Conservation (phyloP, 140 eudicot species). For the Bidens hawaiensis region DNA sequence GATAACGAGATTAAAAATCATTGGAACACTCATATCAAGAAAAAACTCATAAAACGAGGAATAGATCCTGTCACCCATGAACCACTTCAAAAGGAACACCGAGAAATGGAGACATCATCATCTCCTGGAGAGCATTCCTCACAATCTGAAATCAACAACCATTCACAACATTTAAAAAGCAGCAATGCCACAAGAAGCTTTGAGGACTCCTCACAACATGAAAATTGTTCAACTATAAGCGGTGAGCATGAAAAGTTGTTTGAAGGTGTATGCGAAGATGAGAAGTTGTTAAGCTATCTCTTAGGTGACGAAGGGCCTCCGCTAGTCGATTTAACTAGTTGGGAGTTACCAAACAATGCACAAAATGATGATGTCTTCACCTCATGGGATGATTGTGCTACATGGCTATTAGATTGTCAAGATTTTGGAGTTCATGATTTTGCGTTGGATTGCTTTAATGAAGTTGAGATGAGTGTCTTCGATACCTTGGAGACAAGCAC, state of each 20-base stretch:
- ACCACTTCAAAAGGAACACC: slow-evolving; percentile 52
- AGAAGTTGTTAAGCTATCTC: slow-evolving; percentile 62
- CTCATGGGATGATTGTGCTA: slow-evolving; percentile 61
- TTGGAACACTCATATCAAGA: slow-evolving; percentile 96
- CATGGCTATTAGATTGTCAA: slow-evolving; percentile 80
- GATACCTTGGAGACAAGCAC: slow-evolving; percentile 36
- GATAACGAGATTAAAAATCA: slow-evolving; percentile 94
- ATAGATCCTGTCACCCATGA: slow-evolving; percentile 95
- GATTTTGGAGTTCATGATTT: slow-evolving; percentile 92
- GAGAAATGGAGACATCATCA: slow-evolving; percentile 7
- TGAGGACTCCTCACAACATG: slow-evolving; percentile 40
- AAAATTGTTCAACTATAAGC: slow-evolving; percentile 29
- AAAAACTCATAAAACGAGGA: slow-evolving; percentile 81
- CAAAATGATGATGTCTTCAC: slow-evolving; percentile 22
- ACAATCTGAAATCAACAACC: slow-evolving; percentile 19
- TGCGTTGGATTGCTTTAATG: slow-evolving; percentile 56
- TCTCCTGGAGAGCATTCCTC: slow-evolving; percentile 11
- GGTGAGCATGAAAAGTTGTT: slow-evolving; percentile 37
- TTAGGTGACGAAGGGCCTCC: slow-evolving; percentile 59
- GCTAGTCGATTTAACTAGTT: slow-evolving; percentile 39
- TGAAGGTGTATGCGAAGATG: slow-evolving; percentile 45
- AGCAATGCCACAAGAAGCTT: slow-evolving; percentile 22
- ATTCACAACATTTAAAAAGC: slow-evolving; percentile 9
- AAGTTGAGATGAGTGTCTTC: slow-evolving; percentile 43
- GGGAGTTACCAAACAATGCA: slow-evolving; percentile 47